Base-by-base conservation (phyloP, 78 protist genomes). In the Dictyostelium purpureum region DNA sequence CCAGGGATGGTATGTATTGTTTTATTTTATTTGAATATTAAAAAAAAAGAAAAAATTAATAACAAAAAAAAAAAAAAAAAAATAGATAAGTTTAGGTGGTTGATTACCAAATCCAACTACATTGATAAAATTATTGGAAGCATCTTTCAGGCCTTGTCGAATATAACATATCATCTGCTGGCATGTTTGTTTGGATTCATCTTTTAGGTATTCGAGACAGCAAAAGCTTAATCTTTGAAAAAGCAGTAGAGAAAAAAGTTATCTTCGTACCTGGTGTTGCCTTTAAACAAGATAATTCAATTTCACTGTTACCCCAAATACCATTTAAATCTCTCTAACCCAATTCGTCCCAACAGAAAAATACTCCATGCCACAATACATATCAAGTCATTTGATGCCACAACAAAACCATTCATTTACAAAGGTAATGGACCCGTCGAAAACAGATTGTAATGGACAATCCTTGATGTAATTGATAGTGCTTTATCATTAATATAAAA, bases 171-270 rank as follows among this genome's bases (percentile, higher is more conserved):
- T 96, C 98, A 0, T 16, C 79, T 28, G 96, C 96, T 5, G 98
- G 98, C 9, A 97, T 97, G 98, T 97, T 97, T 21, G 42, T 97
- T 54, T 97, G 98, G 98, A 42, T 94, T 61, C 70, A 78, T 6
- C 21, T 96, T 16, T 7, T 12, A 0, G 94, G 92, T 49, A 54
- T 93, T 18, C 28, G 18, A 26, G 98, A 97, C 75, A 63, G 95
- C 6, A 35, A 49, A 18, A 57, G 45, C 24, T 59, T 97, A 42
- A 97, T 97, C 71, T 43, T 37, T 33, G 31, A 57, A 43, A 79
- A 95, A 43, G 97, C 98, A 5, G 38, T 65, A 28, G 94, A 89
- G 14, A 65, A 77, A 61, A 94, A 93, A 31, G 95, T 97, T 12
- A 14, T 96, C 12, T 28, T 96, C 16, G 79, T 95, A 14, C 97